These are phyloP conservation scores for Singerocomus rubriflavus DNA, from an alignment of 1,284 basidiomycete genomes.

Conservation along the genomic window DNA sequence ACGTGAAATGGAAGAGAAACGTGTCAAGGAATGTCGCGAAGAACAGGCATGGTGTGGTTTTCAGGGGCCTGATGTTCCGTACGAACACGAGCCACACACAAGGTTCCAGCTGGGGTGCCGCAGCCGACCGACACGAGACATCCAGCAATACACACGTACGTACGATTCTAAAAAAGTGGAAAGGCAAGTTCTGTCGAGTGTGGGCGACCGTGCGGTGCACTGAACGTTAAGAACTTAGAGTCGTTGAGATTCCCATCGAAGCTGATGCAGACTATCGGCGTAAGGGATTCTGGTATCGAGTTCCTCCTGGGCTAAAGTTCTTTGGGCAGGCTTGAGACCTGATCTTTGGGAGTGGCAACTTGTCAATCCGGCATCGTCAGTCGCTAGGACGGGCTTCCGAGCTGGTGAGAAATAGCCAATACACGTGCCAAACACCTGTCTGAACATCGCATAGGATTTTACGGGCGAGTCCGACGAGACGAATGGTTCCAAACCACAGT, in stretches of 20 bases:
- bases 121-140: slow-evolving; percentile 37
- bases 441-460: slow-evolving; percentile 42
- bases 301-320: neutral
- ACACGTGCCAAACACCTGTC: neutral
- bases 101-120: slow-evolving; percentile 49
- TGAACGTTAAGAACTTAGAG: slow-evolving; percentile 31
- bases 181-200: slow-evolving; percentile 26
- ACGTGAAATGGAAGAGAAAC: slow-evolving; percentile 15
- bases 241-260: slow-evolving; percentile 50
- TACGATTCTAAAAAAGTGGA: slow-evolving; percentile 39
- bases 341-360: slow-evolving; percentile 43
- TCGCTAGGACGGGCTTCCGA: slow-evolving; percentile 47
- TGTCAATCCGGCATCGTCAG: slow-evolving; percentile 53
- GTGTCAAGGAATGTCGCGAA: slow-evolving; percentile 37
- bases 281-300: slow-evolving; percentile 26
- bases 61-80: slow-evolving; percentile 29
- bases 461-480: slow-evolving; percentile 55
- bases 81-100: slow-evolving; percentile 47
- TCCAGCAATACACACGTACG: slow-evolving; percentile 50
- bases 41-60: slow-evolving; percentile 42
- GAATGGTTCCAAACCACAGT: slow-evolving; percentile 65
- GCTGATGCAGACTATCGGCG: slow-evolving; percentile 58
- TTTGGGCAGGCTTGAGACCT: slow-evolving; percentile 13
- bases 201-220: neutral
- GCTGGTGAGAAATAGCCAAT: slow-evolving; percentile 36